phyloP scores from a whole-genome alignment of 163 green algal genomes.

The Chlorella variabilis region DNA sequence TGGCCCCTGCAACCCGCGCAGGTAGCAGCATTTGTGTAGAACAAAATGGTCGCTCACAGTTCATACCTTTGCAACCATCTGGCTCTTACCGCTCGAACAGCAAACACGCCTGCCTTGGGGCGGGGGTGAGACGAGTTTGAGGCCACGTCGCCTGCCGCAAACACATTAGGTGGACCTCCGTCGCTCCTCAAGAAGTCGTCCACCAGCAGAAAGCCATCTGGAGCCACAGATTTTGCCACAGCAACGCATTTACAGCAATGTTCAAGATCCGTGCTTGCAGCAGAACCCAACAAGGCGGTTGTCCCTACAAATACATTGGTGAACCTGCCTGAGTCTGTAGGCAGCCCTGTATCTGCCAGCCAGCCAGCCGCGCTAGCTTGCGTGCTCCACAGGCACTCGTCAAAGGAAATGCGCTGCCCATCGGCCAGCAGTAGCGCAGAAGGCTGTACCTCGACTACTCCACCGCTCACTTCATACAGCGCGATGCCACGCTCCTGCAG shows the following conservation, averaged over 20 bases:
- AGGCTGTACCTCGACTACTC: constrained; percentile 52
- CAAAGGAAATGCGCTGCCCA: constrained; percentile 59
- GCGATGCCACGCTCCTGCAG: constrained; percentile 31
- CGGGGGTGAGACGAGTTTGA: constrained; percentile 73
- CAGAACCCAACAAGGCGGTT: too few relatives aligned
- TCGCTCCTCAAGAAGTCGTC: constrained; percentile 65
- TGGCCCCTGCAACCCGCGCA: constrained; percentile 66
- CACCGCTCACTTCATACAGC: constrained; percentile 43
- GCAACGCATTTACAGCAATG: background rate
- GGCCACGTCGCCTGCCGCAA: constrained; percentile 92
- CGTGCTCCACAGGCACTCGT: constrained; percentile 95
- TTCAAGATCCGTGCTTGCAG: background rate
- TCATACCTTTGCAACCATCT: too few relatives aligned
- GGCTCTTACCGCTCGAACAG: constrained; percentile 81
- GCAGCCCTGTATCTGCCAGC: constrained; percentile 70
- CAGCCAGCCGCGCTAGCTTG: constrained; percentile 79
- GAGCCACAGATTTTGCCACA: too few relatives aligned
- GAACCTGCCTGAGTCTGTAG: constrained; percentile 36
- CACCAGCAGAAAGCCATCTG: constrained; percentile 76
- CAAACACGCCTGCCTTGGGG: constrained; percentile 97
- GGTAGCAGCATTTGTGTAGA: too few relatives aligned
- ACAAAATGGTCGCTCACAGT: too few relatives aligned
- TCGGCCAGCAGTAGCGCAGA: constrained; percentile 52
- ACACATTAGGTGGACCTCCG: constrained; percentile 79
- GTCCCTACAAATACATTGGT: too few relatives aligned